Base-by-base conservation (phyloP, 2,329 filamentous ascomycete species). In the Diaporthe capsici region DNA sequence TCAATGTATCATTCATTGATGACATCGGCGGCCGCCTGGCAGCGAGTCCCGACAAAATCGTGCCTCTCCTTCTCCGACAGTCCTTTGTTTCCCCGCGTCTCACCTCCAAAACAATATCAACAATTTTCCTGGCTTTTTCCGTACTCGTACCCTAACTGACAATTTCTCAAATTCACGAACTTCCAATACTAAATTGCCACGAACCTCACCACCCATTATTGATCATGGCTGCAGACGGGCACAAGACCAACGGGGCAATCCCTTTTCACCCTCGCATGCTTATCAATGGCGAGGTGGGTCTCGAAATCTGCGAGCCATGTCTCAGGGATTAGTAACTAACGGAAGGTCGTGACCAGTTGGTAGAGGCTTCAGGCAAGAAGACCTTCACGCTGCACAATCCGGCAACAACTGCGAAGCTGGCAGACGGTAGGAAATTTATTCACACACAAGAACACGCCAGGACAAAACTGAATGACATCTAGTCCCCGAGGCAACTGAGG, bases 321-420 rank as follows among this genome's bases (percentile, higher is more conserved):
- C 1, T 37, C 9, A 6, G 17, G 2, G 12, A 7, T 10, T 34
- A 8, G 49, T 31, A n/a, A 31, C 57, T 72, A 17, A 72, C 1
- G 2, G 6, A 47, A 28, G 22, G 9, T 10, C 15, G n/a, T 2
- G 4, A 28, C 6, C n/a, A 87, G 85, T 87, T 88, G 78, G 83
- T 86, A 39, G 81, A 84, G n/a, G 84, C 87, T 1, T 88, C 86
- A 20, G 83, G 86, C 78, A 81, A 82, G 22, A 83, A 84, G 76
- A 88, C 85, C 0, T 88, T 89, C 76, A 80, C 85, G 5, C 78
- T 89, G 22, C 82, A 83, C 76, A 88, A 85, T 76, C 87, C 86
- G 1, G 83, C 83, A 34, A 85, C 84, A 8, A 82, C 83, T 53
- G 81, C 86, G 58, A 81, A 85, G 44, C 78, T 86, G 4, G 83